These are phyloP conservation scores for Hysterangium stoloniferum DNA, from an alignment of 768 basidiomycete genomes.

Conservation along the genomic window DNA sequence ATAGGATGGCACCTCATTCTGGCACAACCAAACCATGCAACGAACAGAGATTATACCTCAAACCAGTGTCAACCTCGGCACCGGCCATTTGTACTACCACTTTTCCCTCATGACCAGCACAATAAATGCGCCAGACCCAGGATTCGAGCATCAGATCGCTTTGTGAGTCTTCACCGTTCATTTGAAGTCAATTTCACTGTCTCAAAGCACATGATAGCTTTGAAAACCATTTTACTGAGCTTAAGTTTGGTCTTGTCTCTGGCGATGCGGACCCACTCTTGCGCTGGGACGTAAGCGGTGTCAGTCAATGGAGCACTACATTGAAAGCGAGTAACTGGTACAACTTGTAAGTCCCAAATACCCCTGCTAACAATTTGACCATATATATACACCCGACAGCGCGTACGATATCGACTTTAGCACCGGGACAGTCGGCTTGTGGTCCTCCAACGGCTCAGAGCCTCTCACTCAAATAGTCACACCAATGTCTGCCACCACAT, in stretches of 20 bases:
- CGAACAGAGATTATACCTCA: constrained; percentile 30
- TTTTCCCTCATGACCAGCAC: constrained; percentile 44
- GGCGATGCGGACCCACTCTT: constrained; percentile 36
- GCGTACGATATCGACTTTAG: constrained; percentile 36
- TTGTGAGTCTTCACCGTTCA: constrained; percentile 20
- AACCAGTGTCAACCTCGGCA: constrained; percentile 46
- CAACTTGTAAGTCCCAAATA: constrained; percentile 43
- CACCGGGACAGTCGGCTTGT: constrained; percentile 46
- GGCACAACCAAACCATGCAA: constrained; percentile 47
- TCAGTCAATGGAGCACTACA: constrained; percentile 42
- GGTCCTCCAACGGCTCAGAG: constrained; percentile 41
- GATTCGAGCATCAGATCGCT: constrained; percentile 48
- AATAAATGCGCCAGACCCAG: constrained; percentile 47
- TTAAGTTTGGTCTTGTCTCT: constrained; percentile 45
- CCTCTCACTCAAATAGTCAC: constrained; percentile 43
- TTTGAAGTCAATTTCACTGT: constrained; percentile 15
- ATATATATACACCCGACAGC: background rate
- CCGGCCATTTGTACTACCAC: constrained; percentile 54
- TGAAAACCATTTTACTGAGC: constrained; percentile 21
- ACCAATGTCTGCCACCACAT: constrained; percentile 41
- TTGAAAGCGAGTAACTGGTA: constrained; percentile 49
- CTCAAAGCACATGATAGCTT: constrained; percentile 25
- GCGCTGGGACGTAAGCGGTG: constrained; percentile 42
- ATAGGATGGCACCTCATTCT: constrained; percentile 39
- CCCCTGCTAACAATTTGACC: background rate